These are phyloP conservation scores for Hypsizygus marmoreus DNA, from an alignment of 768 basidiomycete genomes.

Conservation along the genomic window DNA sequence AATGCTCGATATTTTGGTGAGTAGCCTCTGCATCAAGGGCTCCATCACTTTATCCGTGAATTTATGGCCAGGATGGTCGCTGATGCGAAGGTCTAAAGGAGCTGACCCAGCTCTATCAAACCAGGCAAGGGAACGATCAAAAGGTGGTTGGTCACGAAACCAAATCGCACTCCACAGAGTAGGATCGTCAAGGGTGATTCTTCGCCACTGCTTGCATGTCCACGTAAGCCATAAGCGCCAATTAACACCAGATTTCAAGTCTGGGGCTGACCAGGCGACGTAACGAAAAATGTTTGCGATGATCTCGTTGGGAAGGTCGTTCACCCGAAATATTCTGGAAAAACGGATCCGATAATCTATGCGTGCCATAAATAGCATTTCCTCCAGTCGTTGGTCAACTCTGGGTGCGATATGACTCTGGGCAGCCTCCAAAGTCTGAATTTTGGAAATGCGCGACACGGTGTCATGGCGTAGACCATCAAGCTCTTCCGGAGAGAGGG, in stretches of 20 bases:
- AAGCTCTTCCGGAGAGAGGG: slow-evolving; percentile 18
- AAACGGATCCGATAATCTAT: slow-evolving; percentile 32
- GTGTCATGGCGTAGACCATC: slow-evolving; percentile 15
- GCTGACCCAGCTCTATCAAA: slow-evolving; percentile 57
- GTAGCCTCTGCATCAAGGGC: slow-evolving; percentile 49
- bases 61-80: slow-evolving; percentile 35
- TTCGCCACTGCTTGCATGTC: slow-evolving; percentile 61
- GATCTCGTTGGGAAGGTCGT: slow-evolving; percentile 67
- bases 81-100: slow-evolving; percentile 63
- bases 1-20: slow-evolving; percentile 56
- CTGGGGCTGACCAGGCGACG: slow-evolving; percentile 53
- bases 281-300: slow-evolving; percentile 63
- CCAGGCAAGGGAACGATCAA: slow-evolving; percentile 55
- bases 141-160: slow-evolving; percentile 56
- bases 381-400: slow-evolving; percentile 20
- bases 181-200: slow-evolving; percentile 45
- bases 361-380: slow-evolving; percentile 34
- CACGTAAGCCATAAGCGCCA: slow-evolving; percentile 55
- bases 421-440: slow-evolving; percentile 13
- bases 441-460: slow-evolving; percentile 12
- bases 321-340: slow-evolving; percentile 52
- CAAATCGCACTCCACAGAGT: slow-evolving; percentile 68
- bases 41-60: slow-evolving; percentile 47
- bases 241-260: slow-evolving; percentile 34
- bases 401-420: slow-evolving; percentile 2